phyloP scores from a whole-genome alignment of 257 asterid species.

The Capsicum rhomboideum region DNA sequence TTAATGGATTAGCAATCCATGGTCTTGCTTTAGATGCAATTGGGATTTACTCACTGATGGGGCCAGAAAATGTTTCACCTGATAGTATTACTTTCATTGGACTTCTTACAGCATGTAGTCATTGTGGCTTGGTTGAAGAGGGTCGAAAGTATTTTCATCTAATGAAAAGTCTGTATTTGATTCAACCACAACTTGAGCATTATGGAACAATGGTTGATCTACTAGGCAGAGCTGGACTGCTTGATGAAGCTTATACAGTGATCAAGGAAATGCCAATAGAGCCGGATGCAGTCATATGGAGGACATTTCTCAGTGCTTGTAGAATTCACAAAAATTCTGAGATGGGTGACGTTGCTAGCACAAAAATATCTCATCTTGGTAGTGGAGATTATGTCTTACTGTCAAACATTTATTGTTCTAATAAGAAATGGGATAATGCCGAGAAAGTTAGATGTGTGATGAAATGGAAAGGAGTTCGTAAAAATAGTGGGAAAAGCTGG shows the following conservation, averaged over 20 bases:
- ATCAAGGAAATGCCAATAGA: conserved; percentile 56
- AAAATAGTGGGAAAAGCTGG: conserved; percentile 69
- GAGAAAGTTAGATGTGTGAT: conserved; percentile 44
- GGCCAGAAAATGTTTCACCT: conserved; percentile 36
- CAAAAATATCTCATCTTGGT: conserved; percentile 39
- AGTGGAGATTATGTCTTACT: conserved; percentile 63
- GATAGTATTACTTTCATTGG: conserved; percentile 66
- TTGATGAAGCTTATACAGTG: conserved; percentile 50
- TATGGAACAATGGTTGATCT: conserved; percentile 81
- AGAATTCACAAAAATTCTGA: conserved; percentile 47
- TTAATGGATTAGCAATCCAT: conserved; percentile 58
- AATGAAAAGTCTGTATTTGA: conserved; percentile 41
- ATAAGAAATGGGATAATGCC: conserved; percentile 54
- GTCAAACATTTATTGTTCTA: conserved; percentile 63
- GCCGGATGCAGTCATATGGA: conserved; percentile 71
- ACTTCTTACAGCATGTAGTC: conserved; percentile 59
- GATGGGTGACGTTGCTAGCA: conserved; percentile 43
- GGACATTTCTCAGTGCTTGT: conserved; percentile 69
- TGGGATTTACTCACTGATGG: conserved; percentile 35
- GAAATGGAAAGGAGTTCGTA: conserved; percentile 48
- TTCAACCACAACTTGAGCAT: conserved; percentile 71
- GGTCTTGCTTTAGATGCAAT: conserved; percentile 68
- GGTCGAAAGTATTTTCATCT: conserved; percentile 46
- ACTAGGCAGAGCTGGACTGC: conserved; percentile 57
- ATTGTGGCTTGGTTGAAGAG: conserved; percentile 58